These are phyloP conservation scores for Neocatenulostroma microsporum DNA, from an alignment of 2,329 filamentous ascomycete genomes.

Conservation along the genomic window DNA sequence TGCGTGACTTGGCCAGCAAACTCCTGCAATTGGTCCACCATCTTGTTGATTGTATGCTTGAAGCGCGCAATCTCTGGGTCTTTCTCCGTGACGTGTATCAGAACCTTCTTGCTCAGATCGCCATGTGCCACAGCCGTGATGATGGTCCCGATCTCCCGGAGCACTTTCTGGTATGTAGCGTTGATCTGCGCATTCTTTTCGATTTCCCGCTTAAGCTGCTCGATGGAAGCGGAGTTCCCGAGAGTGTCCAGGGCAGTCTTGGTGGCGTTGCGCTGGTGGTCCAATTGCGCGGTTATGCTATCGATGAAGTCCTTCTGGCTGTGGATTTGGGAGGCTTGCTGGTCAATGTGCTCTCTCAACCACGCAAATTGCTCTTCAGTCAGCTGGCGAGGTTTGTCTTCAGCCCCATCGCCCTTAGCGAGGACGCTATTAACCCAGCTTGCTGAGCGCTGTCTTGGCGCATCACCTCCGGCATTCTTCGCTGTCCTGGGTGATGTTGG, in stretches of 20 bases:
- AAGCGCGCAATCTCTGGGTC: conserved; percentile 97
- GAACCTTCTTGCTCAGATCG: conserved; percentile 92
- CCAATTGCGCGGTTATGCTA: conserved; percentile 75
- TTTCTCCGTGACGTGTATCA: conserved; percentile 93
- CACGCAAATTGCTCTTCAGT: conserved; percentile 78
- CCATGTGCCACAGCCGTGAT: conserved; percentile 92
- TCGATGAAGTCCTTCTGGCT: conserved; percentile 79
- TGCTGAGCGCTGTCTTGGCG: conserved; percentile 29
- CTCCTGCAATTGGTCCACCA: conserved; percentile 97
- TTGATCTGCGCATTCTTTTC: conserved; percentile 98
- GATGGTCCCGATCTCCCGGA: conserved; percentile 94
- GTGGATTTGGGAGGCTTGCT: conserved; percentile 86
- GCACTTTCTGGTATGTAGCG: conserved; percentile 93
- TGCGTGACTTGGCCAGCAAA: conserved; percentile 95
- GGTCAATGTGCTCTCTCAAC: conserved; percentile 82
- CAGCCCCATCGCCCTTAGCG: conserved; percentile 47
- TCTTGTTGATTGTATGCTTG: conserved; percentile 96
- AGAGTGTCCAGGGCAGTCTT: conserved; percentile 70
- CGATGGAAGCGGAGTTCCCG: conserved; percentile 82
- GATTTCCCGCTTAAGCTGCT: conserved; percentile 81
- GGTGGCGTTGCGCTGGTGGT: conserved; percentile 77
- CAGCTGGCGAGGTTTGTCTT: conserved; percentile 46
- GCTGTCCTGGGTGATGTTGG: conserved; percentile 26
- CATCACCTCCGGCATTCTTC: conserved; percentile 17
- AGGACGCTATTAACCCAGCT: conserved; percentile 47